Conservation (phyloP, 352 stramenopile species). For the Phytophthora chlamydospora region DNA sequence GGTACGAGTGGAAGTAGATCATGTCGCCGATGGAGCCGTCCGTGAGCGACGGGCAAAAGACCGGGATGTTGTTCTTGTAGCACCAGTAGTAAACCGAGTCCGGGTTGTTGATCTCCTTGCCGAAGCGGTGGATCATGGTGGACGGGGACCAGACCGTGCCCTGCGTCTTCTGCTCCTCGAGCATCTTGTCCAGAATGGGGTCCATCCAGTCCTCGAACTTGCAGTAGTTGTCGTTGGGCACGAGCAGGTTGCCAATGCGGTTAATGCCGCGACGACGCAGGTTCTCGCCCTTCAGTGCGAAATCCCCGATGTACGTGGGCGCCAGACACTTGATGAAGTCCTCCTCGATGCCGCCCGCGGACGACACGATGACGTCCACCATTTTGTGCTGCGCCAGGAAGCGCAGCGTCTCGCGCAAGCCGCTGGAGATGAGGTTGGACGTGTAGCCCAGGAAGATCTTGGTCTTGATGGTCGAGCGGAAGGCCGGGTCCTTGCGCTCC, state of each 20-base stretch:
- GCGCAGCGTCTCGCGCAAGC: constrained; percentile 97
- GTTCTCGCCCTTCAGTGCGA: constrained; percentile 93
- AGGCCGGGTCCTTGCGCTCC: constrained; percentile 75
- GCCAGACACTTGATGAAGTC: constrained; percentile 99
- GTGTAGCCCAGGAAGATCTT: constrained; percentile 99
- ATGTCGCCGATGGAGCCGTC: constrained; percentile 99
- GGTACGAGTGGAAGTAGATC: constrained; percentile 99
- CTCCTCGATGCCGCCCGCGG: constrained; percentile 94
- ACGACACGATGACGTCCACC: constrained; percentile 97
- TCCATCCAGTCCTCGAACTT: constrained; percentile 97
- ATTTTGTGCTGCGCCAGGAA: constrained; percentile 99
- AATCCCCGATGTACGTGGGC: constrained; percentile 98
- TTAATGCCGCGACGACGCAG: constrained; percentile 98
- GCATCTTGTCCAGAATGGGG: constrained; percentile 98
- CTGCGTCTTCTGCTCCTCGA: constrained; percentile 96
- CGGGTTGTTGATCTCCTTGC: constrained; percentile 98
- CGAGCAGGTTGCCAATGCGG: constrained; percentile 99
- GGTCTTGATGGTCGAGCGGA: constrained; percentile 89
- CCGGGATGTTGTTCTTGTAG: constrained; percentile 99
- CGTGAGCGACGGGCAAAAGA: constrained; percentile 99
- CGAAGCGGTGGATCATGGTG: constrained; percentile 96
- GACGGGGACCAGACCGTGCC: constrained; percentile 96
- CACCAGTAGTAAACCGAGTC: constrained; percentile 99
- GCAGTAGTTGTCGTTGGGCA: constrained; percentile 99
- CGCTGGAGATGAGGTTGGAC: constrained; percentile 99